Conservation (phyloP, 2,329 filamentous ascomycete genomes). For the Diaporthe vaccinii region DNA sequence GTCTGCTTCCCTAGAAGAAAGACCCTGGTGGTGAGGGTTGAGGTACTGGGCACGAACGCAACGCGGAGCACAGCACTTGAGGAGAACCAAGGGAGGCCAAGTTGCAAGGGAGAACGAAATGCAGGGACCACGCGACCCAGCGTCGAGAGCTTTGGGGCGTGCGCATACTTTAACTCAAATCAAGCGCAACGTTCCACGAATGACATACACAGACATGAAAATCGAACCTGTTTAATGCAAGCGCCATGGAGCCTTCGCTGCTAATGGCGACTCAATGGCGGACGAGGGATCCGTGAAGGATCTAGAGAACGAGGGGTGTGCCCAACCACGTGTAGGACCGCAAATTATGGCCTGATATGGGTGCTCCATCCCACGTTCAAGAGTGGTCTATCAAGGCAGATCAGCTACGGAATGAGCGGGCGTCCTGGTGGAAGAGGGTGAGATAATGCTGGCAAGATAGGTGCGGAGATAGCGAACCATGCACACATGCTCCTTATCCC, state of each 20-base stretch:
- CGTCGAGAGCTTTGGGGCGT: constrained; percentile 32
- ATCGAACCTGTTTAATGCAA: not conserved
- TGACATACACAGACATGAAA: not conserved
- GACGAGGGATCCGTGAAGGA: not conserved
- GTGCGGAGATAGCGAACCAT: constrained; percentile 10
- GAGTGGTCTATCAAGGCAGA: constrained; percentile 2
- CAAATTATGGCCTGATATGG: constrained; percentile 11
- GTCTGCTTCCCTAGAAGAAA: not conserved
- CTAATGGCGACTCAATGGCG: not conserved
- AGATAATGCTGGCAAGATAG: constrained; percentile 7
- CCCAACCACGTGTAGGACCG: constrained; percentile 2
- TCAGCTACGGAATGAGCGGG: constrained; percentile 9
- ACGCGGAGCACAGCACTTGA: not conserved
- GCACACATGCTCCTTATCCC: not conserved
- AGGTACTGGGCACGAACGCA: not conserved
- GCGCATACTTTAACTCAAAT: constrained; percentile 35
- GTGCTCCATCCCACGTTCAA: not conserved
- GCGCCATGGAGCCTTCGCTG: not conserved
- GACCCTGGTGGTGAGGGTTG: not conserved
- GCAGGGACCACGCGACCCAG: not conserved
- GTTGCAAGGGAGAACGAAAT: constrained; percentile 5
- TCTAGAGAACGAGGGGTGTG: not conserved
- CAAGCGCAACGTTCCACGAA: not conserved
- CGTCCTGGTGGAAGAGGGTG: not conserved
- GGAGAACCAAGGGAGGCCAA: not conserved